A percentile compares a stretch with the other conserved stretches of the same genome.
These are phyloP conservation scores for Phytopythium ostracodes DNA, from an alignment of 352 stramenopile genomes.

Conservation along the genomic window DNA sequence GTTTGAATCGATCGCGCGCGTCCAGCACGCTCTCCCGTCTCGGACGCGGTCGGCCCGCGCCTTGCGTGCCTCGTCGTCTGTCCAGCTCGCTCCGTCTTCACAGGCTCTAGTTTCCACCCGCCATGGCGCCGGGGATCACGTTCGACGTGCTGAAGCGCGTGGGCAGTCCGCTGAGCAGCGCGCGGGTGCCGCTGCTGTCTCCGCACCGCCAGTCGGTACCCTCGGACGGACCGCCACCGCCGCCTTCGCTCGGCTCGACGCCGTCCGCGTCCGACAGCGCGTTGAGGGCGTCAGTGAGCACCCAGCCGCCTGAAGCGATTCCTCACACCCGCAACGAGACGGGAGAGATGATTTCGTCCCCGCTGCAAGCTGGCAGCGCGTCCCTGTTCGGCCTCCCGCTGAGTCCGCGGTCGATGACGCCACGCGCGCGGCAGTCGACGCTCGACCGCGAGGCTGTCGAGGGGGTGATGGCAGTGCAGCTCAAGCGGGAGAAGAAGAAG, in stretches of 20 bases:
- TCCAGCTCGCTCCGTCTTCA: background rate
- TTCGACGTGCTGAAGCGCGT: slow-evolving; percentile 8
- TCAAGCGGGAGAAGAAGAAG: slow-evolving; percentile 41
- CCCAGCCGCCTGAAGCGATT: background rate
- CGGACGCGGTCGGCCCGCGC: too few relatives aligned
- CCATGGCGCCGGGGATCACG: slow-evolving; percentile 3
- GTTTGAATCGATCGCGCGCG: background rate
- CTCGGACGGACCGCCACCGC: background rate
- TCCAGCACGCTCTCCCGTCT: background rate
- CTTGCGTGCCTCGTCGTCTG: background rate
- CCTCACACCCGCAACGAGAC: background rate
- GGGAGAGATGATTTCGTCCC: background rate
- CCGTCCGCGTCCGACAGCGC: background rate
- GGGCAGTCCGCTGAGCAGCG: slow-evolving; percentile 1
- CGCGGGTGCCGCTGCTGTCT: slow-evolving; percentile 5
- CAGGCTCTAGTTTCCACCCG: background rate
- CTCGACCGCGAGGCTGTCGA: slow-evolving; percentile 41
- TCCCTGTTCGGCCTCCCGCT: too few relatives aligned
- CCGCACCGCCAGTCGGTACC: slow-evolving; percentile 1
- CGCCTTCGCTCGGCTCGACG: background rate
- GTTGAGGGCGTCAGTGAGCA: background rate
- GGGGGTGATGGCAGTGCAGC: slow-evolving; percentile 55
- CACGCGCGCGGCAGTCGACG: slow-evolving; percentile 15
- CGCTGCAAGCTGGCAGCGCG: background rate
- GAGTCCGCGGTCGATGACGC: background rate